Base-by-base conservation (phyloP, 306 rosid species). In the Vachellia collinsii region DNA sequence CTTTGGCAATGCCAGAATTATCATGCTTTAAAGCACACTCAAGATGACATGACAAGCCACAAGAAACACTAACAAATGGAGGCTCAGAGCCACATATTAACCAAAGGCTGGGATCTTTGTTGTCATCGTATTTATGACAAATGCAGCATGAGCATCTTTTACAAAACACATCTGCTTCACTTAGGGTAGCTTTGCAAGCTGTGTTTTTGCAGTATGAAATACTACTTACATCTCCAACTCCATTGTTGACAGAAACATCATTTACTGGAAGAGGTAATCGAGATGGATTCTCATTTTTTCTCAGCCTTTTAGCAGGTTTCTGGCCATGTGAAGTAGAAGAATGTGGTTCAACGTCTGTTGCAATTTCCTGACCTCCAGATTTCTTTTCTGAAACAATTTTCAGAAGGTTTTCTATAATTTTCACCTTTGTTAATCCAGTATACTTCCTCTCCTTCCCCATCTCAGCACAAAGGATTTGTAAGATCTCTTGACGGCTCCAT, bases 361-460 rank as follows among this genome's bases (percentile, higher is more conserved):
- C 80, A 38, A 66, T 82, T 54, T 92, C 94, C 39, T 70, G 41
- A n/a, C 82, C 88, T 37, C 85, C 94, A 10, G 87, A 61, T 83
- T 90, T 91, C 88, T 90, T 94, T 84, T 94, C 99, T 72, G 99
- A 87, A 50, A 94, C 93, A 75, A 94, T 82, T 87, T 88, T 91
- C 68, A 94, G 85, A 88, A 94, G 99, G 85, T 93, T 87, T 79
- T 93, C 99, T 74, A 94, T 91, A 68, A 94, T 94, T 83, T 94
- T 94, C 82, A 93, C 59, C 90, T 94, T 94, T 17, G 99, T 94
- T 84, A 94, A 76, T 54, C 99, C 99, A 59, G 99, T 94, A 76
- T 94, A 94, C 85, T 94, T 94, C 84, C 99, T 94, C 84, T 94
- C 99, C 84, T 94, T 94, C 59, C 99, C 99, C 99, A 94, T 90